These are phyloP conservation scores for Nannochloropsis oceanica DNA, from an alignment of 108 stramenopile genomes.

Conservation along the genomic window DNA sequence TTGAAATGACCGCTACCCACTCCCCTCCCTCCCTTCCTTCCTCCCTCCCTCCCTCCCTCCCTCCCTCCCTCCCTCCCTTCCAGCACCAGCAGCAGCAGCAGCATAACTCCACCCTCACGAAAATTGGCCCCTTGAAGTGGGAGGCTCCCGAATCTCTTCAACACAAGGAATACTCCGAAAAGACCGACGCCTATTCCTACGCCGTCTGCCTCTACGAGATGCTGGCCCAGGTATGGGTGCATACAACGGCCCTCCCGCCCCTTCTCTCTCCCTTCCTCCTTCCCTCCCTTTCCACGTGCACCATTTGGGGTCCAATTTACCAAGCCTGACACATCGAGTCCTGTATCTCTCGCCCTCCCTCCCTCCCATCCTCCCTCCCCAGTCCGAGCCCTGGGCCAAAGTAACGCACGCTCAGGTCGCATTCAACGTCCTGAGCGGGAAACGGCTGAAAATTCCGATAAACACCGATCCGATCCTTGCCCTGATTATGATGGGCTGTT, in stretches of 20 bases:
- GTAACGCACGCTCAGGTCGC: constrained; percentile 6
- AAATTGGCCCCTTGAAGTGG: constrained; percentile 15
- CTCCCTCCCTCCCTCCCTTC: too few species aligned
- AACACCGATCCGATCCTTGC: constrained; percentile 1
- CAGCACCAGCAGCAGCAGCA: too few species aligned
- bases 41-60: too few species aligned
- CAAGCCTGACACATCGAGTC: too few species aligned
- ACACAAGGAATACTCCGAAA: constrained; percentile 8
- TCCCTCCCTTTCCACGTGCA: too few species aligned
- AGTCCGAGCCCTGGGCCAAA: background rate
- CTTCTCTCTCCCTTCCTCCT: too few species aligned
- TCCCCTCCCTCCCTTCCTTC: too few species aligned
- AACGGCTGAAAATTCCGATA: constrained; percentile 8
- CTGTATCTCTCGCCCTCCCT: too few species aligned
- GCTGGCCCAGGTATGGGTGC: background rate
- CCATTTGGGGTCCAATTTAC: too few species aligned
- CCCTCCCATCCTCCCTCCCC: background rate
- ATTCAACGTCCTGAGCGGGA: constrained; percentile 4
- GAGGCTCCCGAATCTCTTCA: constrained; percentile 11
- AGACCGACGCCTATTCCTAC: constrained; percentile 9
- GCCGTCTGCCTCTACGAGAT: constrained; percentile 20
- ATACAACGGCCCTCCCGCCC: too few species aligned
- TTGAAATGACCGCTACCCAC: too few species aligned
- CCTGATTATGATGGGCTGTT: background rate
- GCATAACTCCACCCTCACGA: constrained; percentile 7